Evolutionary conservation across 768 basidiomycete species (phyloP), one percentile per base, ranked within the genome.

Genomic region (Aureoboletus auriporus): DNA sequence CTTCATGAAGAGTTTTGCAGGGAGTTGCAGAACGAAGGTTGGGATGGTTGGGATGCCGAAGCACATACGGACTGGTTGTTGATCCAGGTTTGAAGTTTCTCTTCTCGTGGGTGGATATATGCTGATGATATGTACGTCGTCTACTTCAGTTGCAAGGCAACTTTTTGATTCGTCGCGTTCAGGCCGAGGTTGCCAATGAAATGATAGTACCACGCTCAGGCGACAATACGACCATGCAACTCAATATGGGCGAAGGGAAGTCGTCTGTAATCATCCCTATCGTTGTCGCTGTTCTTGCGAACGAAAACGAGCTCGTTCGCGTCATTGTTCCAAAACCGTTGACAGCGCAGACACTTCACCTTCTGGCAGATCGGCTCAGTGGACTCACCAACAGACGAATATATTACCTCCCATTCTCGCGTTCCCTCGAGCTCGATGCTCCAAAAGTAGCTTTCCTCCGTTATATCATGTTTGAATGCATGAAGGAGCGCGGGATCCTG

Each of bases 171-270:
- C 74, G 78, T 4, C 60, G 67, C 0, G 44, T 75, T 4, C 78
- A 80, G 49, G 56, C 60, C 0, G 23, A 57, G 0, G 59, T 78
- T 14, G 71, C 76, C 1, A 50, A 55, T 7, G 68, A 77, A 45
- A 78, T 80, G 78, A 70, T 76, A 13, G 34, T 55, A 1, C 75
- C 79, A 0, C 46, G 35, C 1, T 67, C 60, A 0, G 42, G 50
- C 1, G 8, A 53, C 8, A 80, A 73, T 39, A 69, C 69, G 0
- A 57, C 66, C 2, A 60, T 74, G n/a, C 79, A 78, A 35, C 67
- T 80, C 10, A 77, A 79, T 40, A 80, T 80, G 78, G 78, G 78
- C 7, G 78, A 79, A 48, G 78, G 79, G 1, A 79, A 80, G 51
- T 66, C 66, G 2, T 71, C 69, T 0, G 70, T 70, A 2, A 72